Evolutionary conservation across 208 protist genomes (phyloP).

Genomic region (Wallacemonas sp.): DNA sequence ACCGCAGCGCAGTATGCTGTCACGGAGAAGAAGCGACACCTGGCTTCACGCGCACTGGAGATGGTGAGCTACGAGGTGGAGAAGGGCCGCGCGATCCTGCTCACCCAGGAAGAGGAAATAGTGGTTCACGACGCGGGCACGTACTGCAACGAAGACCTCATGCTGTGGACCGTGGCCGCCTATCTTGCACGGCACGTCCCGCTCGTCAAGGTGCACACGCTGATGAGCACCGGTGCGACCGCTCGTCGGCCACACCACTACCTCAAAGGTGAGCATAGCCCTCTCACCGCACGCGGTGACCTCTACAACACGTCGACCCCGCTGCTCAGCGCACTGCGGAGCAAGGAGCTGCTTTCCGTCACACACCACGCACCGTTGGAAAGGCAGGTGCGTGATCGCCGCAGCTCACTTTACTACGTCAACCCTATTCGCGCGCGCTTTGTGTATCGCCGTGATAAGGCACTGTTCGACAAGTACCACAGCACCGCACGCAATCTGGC

Average conservation of each 20-base stretch:
- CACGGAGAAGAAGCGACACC: conserved; percentile 23
- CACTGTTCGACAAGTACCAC: conserved; percentile 89
- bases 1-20: conserved; percentile 24
- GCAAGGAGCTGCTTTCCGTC: conserved; percentile 64
- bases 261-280: conserved; percentile 63
- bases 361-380: conserved; percentile 52
- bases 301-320: conserved; percentile 57
- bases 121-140: conserved; percentile 74
- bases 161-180: conserved; percentile 84
- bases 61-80: conserved; percentile 77
- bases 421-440: conserved; percentile 69
- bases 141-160: conserved; percentile 87
- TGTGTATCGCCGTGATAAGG: conserved; percentile 85
- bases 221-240: conserved; percentile 44
- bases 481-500: conserved; percentile 70
- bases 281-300: conserved; percentile 28
- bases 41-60: conserved; percentile 44
- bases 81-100: conserved; percentile 52
- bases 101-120: conserved; percentile 76
- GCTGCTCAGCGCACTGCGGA: conserved; percentile 53
- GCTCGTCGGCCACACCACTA: conserved; percentile 65
- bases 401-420: conserved; percentile 46
- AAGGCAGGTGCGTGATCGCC: conserved; percentile 53
- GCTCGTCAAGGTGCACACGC: conserved; percentile 71
- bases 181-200: conserved; percentile 77